Evolutionary conservation across 257 asterid species (phyloP), one percentile per base, ranked within the genome.

Genomic region (Galeopsis tetrahit): DNA sequence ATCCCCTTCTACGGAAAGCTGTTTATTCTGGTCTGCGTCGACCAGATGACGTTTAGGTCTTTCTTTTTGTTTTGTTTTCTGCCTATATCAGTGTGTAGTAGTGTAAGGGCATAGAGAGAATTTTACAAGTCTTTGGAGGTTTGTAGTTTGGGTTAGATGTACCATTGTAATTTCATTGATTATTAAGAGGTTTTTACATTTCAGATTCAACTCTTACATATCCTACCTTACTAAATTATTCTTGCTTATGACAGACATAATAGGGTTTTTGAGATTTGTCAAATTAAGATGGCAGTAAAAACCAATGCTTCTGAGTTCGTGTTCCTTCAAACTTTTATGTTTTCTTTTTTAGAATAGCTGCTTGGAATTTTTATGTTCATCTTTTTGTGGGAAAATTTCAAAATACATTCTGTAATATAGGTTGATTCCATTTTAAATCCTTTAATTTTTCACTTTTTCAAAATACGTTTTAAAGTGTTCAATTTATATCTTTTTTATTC

Each of bases 21-120:
- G 75, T 95, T 40, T 92, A 88, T 71, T 85, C 82, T 48, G 99
- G 97, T 21, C 82, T 95, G 76, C 77, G 91, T 49, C 88, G 97
- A 38, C 88, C 93, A 13, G 13, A 48, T 57, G 88, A 82, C 38
- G 43, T 66, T 56, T 78, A 78, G 80, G 2, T 68, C 49, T 10
- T 0, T 31, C 31, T 14, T 43, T 71, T 81, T 6, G 21, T 40
- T 63, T 28, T 21, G 63, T 61, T 60, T 35, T 63, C 53, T 5
- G 53, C 9, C 10, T 66, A 4, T 55, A 17, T 46, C 7, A 3
- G 44, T 32, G 36, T 56, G 68, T 39, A 36, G 49, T 17, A 21
- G 48, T 33, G 7, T 43, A 73, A 56, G 33, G 48, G 34, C 15
- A 55, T 10, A 7, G 56, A 21, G 57, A 40, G 46, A 59, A 43